phyloP scores from a whole-genome alignment of 139 green algal species.

The Coelastrella sp. region DNA sequence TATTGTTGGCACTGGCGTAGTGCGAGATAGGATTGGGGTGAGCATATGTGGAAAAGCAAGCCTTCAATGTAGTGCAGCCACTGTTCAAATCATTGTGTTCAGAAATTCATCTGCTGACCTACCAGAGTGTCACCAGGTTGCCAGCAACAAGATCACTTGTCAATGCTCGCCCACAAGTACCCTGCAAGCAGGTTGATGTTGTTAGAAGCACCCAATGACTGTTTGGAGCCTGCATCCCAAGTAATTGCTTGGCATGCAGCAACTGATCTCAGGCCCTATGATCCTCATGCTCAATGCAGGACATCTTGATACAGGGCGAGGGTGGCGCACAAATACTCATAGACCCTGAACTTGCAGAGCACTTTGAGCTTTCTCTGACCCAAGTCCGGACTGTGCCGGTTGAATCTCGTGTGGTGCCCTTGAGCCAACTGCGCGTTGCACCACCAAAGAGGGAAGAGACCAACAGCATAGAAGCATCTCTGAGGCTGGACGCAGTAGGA shows the following conservation, averaged over 20 bases:
- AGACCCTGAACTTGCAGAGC: constrained; percentile 72
- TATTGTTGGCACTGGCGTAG: constrained; percentile 74
- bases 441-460: constrained; percentile 64
- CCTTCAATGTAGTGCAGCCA: too few species aligned
- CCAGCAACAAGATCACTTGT: neutral
- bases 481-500: constrained; percentile 85
- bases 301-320: constrained; percentile 86
- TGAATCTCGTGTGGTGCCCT: constrained; percentile 42
- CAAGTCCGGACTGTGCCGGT: constrained; percentile 80
- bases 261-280: neutral
- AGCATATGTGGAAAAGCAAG: constrained; percentile 1
- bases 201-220: too few species aligned
- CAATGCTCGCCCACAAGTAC: too few species aligned
- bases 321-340: constrained; percentile 80
- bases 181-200: too few species aligned
- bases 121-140: neutral
- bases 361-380: constrained; percentile 63
- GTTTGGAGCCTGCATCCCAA: too few species aligned
- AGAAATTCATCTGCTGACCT: too few species aligned
- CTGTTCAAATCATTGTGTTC: neutral
- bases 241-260: neutral
- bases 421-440: constrained; percentile 65
- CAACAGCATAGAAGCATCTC: constrained; percentile 73
- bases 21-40: constrained; percentile 34
- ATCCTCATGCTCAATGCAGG: constrained; percentile 17